Evolutionary conservation across 768 basidiomycete genomes (phyloP).

Genomic region (Pisolithus orientalis): DNA sequence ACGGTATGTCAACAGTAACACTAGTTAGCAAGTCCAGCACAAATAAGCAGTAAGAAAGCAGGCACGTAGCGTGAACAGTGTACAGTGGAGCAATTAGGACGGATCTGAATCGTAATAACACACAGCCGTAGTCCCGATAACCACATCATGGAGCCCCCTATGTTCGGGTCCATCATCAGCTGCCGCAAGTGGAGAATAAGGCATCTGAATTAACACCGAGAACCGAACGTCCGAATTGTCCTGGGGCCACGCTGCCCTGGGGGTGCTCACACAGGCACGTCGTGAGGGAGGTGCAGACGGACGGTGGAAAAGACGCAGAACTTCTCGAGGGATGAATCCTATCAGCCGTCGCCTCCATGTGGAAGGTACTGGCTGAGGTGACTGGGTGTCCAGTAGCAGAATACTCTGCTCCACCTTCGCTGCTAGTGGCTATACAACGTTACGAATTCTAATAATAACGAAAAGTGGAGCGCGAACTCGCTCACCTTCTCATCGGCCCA

Average conservation of each 20-base stretch:
- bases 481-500: constrained; percentile 21
- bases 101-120: constrained; percentile 8
- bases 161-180: not conserved
- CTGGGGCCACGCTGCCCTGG: constrained; percentile 2
- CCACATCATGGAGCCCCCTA: constrained; percentile 14
- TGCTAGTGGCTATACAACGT: constrained; percentile 19
- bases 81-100: constrained; percentile 6
- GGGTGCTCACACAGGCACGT: not conserved
- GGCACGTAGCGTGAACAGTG: constrained; percentile 7
- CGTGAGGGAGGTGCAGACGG: constrained; percentile 6
- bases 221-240: constrained; percentile 21
- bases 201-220: constrained; percentile 25
- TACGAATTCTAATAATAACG: not conserved
- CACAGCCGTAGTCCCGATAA: constrained; percentile 20
- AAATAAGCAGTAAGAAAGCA: constrained; percentile 3
- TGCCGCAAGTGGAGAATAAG: constrained; percentile 6
- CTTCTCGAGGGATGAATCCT: constrained; percentile 17
- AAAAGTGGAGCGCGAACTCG: constrained; percentile 16
- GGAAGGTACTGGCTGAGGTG: constrained; percentile 1
- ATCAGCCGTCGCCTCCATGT: constrained; percentile 18
- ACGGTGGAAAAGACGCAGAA: constrained; percentile 21
- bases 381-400: not conserved
- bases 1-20: not conserved
- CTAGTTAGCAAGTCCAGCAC: constrained; percentile 1
- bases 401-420: not conserved